phyloP scores from a whole-genome alignment of 1,139 yeast genomes.

The Magnusiomyces suaveolens region DNA sequence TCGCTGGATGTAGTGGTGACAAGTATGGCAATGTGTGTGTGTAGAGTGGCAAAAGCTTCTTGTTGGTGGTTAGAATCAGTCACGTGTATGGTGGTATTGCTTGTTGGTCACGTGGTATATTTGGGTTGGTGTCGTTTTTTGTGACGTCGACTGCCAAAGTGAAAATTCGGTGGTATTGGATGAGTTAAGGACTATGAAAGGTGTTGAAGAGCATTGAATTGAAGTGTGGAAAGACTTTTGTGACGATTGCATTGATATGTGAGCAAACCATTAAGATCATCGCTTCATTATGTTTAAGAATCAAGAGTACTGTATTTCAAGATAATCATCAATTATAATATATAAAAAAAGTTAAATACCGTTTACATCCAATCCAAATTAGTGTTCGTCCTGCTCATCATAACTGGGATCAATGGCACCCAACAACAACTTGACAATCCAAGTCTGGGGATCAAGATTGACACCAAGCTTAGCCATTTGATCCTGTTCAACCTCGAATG shows the following conservation, averaged over 20 bases:
- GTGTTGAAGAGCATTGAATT: no score
- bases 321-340: background rate
- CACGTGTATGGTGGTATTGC: background rate
- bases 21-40: background rate
- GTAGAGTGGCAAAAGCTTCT: background rate
- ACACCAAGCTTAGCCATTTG: constrained; percentile 30
- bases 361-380: background rate
- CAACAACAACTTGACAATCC: constrained; percentile 29
- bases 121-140: background rate
- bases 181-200: no score
- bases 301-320: no score
- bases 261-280: no score
- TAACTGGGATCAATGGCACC: constrained; percentile 29
- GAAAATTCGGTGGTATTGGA: no score
- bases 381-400: constrained; percentile 27
- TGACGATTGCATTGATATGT: no score
- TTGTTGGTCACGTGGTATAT: background rate
- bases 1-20: background rate
- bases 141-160: no score
- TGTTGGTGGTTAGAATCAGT: background rate
- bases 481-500: constrained; percentile 31
- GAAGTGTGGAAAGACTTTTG: no score
- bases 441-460: constrained; percentile 27
- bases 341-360: no score
- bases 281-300: no score